These are phyloP conservation scores for Cardamine resedifolia DNA, from an alignment of 345 rosid genomes.

Conservation along the genomic window DNA sequence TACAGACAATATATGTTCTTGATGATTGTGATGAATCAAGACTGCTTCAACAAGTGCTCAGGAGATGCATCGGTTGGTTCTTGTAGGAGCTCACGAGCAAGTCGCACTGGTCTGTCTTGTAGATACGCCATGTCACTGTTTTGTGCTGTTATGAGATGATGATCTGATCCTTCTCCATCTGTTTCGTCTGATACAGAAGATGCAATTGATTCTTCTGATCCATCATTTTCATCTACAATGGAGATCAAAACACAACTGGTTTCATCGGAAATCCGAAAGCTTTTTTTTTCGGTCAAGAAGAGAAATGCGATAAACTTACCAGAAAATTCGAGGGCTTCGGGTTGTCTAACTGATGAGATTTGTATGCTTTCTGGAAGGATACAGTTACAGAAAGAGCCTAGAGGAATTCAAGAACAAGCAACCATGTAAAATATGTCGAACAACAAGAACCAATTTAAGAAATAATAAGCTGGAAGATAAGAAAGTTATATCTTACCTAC, in stretches of 20 bases:
- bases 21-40: conserved; percentile 18
- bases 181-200: conserved; percentile 44
- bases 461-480: background rate
- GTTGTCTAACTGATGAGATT: conserved; percentile 66
- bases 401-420: conserved; percentile 32
- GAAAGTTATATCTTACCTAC: conserved; percentile 55
- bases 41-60: conserved; percentile 20
- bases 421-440: background rate
- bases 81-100: conserved; percentile 51
- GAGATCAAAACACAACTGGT: background rate
- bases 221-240: conserved; percentile 45
- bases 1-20: conserved; percentile 10
- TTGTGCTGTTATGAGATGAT: conserved; percentile 67
- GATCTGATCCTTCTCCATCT: conserved; percentile 71
- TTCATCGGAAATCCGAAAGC: background rate
- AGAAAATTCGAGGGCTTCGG: conserved; percentile 65
- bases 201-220: conserved; percentile 54
- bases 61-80: conserved; percentile 31
- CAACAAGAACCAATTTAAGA: background rate
- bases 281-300: background rate
- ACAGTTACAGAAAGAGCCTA: conserved; percentile 94
- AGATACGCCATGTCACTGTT: conserved; percentile 69
- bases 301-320: conserved; percentile 42
- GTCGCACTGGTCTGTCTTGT: conserved; percentile 61
- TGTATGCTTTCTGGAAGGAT: conserved; percentile 91